These are phyloP conservation scores for Endogone sp. DNA, from an alignment of 192 early-diverging fungal genomes.

Conservation along the genomic window DNA sequence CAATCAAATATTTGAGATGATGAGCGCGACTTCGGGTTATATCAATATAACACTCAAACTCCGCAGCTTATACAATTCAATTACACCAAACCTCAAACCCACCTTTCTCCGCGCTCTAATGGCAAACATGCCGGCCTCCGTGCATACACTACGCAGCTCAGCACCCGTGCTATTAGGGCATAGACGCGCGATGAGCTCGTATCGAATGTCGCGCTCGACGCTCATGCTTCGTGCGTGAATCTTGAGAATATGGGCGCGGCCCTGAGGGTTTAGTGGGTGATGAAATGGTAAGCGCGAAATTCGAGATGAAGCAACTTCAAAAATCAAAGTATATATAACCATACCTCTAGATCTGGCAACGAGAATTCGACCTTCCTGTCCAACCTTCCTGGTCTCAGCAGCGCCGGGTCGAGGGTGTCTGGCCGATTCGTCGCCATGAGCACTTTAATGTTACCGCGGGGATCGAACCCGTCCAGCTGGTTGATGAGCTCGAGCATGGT, in stretches of 20 bases:
- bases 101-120: slow-evolving; percentile 96
- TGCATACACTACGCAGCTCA: slow-evolving; percentile 97
- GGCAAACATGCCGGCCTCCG: slow-evolving; percentile 99
- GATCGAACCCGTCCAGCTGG: slow-evolving; percentile 99
- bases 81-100: not conserved
- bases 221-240: slow-evolving; percentile 99
- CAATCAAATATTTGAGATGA: not conserved
- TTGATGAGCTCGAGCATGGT: slow-evolving; percentile 99
- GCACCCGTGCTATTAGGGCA: slow-evolving; percentile 99
- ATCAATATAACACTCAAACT: not conserved
- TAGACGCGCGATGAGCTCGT: slow-evolving; percentile 94
- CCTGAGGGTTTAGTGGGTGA: no score
- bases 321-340: not conserved
- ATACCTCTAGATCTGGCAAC: slow-evolving; percentile 87
- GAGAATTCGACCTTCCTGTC: slow-evolving; percentile 99
- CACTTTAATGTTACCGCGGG: slow-evolving; percentile 99
- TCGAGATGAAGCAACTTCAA: not conserved
- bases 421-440: slow-evolving; percentile 99
- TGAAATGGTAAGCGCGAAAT: no score
- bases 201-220: slow-evolving; percentile 98
- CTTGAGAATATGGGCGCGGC: slow-evolving; percentile 96
- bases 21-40: not conserved
- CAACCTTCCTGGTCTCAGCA: slow-evolving; percentile 95
- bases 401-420: slow-evolving; percentile 96
- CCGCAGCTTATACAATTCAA: no score